Evolutionary conservation across 345 rosid genomes (phyloP).

Genomic region (Ricinus communis): DNA sequence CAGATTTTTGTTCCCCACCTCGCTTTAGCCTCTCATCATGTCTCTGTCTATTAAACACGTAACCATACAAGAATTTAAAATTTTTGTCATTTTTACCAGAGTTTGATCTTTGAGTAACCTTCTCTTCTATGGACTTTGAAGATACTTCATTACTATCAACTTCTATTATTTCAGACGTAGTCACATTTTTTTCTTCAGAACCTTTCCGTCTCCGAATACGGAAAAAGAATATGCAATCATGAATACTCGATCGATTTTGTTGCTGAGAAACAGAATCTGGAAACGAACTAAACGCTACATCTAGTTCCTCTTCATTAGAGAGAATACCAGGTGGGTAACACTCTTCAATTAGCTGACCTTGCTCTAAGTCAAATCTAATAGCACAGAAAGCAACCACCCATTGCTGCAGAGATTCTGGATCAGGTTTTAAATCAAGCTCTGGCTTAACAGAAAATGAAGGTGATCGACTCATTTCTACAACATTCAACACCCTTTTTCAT

Average conservation of each 20-base stretch:
- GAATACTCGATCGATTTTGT: conserved; percentile 86
- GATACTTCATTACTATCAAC: conserved; percentile 31
- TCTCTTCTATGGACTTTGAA: conserved; percentile 26
- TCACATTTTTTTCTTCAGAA: conserved; percentile 29
- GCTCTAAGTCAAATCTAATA: conserved; percentile 93
- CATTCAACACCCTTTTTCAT: conserved; percentile 26
- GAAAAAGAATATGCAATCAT: conserved; percentile 96
- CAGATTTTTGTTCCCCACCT: conserved; percentile 96
- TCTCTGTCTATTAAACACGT: conserved; percentile 89
- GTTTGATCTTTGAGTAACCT: conserved; percentile 16
- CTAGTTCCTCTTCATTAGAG: conserved; percentile 80
- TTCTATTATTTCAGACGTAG: conserved; percentile 34
- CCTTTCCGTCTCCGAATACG: conserved; percentile 62
- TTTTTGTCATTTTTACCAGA: conserved; percentile 14
- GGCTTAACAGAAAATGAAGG: conserved; percentile 79
- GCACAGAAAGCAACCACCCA: conserved; percentile 88
- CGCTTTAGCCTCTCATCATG: conserved; percentile 93
- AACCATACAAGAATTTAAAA: conserved; percentile 70
- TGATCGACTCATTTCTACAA: conserved; percentile 75
- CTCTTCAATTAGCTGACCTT: conserved; percentile 93
- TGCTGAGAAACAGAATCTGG: conserved; percentile 94
- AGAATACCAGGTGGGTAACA: conserved; percentile 75
- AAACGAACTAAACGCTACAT: conserved; percentile 88
- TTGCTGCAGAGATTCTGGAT: conserved; percentile 62
- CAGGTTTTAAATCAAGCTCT: conserved; percentile 58